phyloP scores from a whole-genome alignment of 2,329 filamentous ascomycete species.

The Phyllosticta paracitricarpa region DNA sequence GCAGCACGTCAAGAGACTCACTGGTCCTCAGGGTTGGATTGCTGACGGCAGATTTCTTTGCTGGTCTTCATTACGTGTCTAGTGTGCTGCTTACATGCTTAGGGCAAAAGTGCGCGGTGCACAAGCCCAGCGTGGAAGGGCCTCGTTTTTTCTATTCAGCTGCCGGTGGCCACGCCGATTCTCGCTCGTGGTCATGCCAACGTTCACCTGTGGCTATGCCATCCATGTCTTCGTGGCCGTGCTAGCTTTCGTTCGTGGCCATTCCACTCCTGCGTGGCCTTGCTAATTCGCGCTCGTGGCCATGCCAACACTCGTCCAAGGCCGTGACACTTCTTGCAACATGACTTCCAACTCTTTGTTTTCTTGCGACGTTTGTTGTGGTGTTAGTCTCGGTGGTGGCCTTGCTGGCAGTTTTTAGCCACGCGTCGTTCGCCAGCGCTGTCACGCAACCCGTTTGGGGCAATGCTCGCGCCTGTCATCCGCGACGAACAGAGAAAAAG shows the following conservation, averaged over 20 bases:
- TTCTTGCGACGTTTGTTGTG: too few species aligned
- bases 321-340: too few species aligned
- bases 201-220: neutral
- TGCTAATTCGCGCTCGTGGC: too few species aligned
- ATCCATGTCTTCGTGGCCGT: too few species aligned
- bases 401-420: neutral
- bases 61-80: neutral
- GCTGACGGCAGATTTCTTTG: neutral
- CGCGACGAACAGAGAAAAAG: neutral
- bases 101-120: neutral
- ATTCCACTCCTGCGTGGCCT: too few species aligned
- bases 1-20: neutral
- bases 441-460: neutral
- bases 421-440: neutral
- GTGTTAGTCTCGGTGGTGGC: neutral
- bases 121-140: neutral
- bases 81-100: neutral
- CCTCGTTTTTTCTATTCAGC: neutral
- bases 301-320: too few species aligned
- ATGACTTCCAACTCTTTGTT: too few species aligned
- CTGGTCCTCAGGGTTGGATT: neutral
- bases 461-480: neutral
- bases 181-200: neutral
- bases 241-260: neutral
- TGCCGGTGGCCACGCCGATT: neutral